These are phyloP conservation scores for Pseudocercospora cruenta DNA, from an alignment of 2,329 filamentous ascomycete genomes.

Conservation along the genomic window DNA sequence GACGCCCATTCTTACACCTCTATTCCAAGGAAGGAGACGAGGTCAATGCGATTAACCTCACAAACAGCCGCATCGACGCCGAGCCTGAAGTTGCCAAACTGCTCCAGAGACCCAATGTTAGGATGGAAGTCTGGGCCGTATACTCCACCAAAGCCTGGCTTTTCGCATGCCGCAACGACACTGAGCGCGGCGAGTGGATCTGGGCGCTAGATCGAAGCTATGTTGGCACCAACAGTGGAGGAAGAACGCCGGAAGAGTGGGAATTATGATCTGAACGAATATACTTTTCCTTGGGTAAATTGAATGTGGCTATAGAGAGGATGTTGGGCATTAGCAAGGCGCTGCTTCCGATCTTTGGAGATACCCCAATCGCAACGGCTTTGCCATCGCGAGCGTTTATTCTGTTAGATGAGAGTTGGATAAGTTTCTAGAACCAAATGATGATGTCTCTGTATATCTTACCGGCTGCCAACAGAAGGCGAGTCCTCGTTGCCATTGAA, in stretches of 20 bases:
- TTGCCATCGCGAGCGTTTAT: neutral
- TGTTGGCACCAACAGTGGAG: conserved; percentile 52
- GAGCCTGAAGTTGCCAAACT: conserved; percentile 84
- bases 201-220: conserved; percentile 79
- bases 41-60: conserved; percentile 83
- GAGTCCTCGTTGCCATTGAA: neutral
- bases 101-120: conserved; percentile 51
- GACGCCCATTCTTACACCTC: conserved; percentile 88
- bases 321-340: conserved; percentile 6
- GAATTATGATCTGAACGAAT: conserved; percentile 8
- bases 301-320: conserved; percentile 6
- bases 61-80: conserved; percentile 88
- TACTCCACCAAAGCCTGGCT: conserved; percentile 96
- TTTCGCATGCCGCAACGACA: conserved; percentile 85
- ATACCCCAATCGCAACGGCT: conserved; percentile 8
- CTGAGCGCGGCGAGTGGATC: conserved; percentile 97
- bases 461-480: neutral
- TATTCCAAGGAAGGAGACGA: conserved; percentile 89
- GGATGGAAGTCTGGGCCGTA: conserved; percentile 75
- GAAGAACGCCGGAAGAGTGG: conserved; percentile 28
- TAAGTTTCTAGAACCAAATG: neutral
- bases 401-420: conserved; percentile 1
- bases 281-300: neutral
- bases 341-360: conserved; percentile 6
- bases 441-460: neutral